phyloP scores from a whole-genome alignment of 2,329 filamentous ascomycete species.

The Calonectria crousiana region DNA sequence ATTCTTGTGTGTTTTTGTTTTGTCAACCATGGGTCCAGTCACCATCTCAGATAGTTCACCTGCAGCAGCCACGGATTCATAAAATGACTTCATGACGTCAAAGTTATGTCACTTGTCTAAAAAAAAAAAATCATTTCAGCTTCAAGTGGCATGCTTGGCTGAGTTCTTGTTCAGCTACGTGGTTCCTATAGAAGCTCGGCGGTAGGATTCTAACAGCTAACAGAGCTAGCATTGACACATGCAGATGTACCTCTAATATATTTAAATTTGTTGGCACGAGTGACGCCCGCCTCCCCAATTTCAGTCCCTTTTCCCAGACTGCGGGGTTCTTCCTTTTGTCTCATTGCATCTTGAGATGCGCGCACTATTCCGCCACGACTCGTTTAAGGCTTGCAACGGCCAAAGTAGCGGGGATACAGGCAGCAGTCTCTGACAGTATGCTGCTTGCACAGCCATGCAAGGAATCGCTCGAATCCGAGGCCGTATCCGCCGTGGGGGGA shows the following conservation, averaged over 20 bases:
- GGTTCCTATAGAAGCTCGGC: background rate
- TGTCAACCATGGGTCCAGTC: background rate
- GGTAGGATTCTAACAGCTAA: background rate
- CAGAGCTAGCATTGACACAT: conserved; percentile 1
- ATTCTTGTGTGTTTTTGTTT: background rate
- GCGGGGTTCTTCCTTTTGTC: background rate
- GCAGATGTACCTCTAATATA: conserved; percentile 13
- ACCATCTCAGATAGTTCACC: background rate
- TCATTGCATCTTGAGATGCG: background rate
- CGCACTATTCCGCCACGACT: conserved; percentile 20
- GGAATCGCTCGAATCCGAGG: conserved; percentile 85
- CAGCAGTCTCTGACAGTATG: conserved; percentile 75
- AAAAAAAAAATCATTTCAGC: background rate
- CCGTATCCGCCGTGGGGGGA: conserved; percentile 95
- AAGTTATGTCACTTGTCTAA: background rate
- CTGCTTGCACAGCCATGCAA: conserved; percentile 74
- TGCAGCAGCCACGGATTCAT: background rate
- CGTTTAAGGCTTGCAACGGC: conserved; percentile 78
- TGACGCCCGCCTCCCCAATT: background rate
- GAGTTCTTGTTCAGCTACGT: background rate
- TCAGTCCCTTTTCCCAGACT: background rate
- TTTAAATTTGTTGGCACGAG: background rate
- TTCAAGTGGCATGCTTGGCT: background rate
- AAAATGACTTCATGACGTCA: background rate
- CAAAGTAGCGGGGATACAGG: conserved; percentile 85